Base-by-base conservation (phyloP, 2,329 filamentous ascomycete species). In the Fusarium acutatum region DNA sequence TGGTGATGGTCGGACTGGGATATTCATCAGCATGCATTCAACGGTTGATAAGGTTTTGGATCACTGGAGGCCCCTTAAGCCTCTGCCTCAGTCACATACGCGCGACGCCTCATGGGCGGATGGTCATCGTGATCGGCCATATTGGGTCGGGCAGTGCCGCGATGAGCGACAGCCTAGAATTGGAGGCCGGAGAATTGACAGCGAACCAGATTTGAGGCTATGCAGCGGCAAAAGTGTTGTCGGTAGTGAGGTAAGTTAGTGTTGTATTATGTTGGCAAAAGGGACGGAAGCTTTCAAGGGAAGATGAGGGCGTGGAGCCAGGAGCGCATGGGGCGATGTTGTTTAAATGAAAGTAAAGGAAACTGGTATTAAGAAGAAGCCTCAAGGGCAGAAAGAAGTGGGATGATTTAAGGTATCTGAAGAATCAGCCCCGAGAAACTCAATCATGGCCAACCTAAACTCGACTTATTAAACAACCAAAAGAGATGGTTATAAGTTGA, bases 1-100 rank as follows among this genome's bases (percentile, higher is more conserved):
- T 88, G 58, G 86, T 89, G 67, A 88, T 88, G 60, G 87, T 88
- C 40, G 87, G 87, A 46, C 87, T 88, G 67, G 28, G 60, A 43
- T 32, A 53, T 47, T 50, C 15, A 63, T 77, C 34, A 78, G 76
- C 49, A 74, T 50, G 73, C 46, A 74, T 50, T 49, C 26, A 52
- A 61, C 41, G 46, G 35, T 28, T 67, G 57, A 71, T 67, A 54
- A 73, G 63, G 64, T 35, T 53, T 37, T 41, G 30, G 15, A 35
- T 50, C 41, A 58, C 60, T 24, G 64, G 67, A 75, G 67, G 73
- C 73, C 66, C 60, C 44, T 59, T 53, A 32, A 35, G 37, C 26
- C 53, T 64, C 58, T 50, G 65, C 57, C 50, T 61, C 28, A 62
- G 34, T 64, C 57, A 78, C 76, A 24, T 74, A 78, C 76, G 76